Evolutionary conservation across 2,329 filamentous ascomycete genomes (phyloP).

Genomic region (Niveomyces coronatus): DNA sequence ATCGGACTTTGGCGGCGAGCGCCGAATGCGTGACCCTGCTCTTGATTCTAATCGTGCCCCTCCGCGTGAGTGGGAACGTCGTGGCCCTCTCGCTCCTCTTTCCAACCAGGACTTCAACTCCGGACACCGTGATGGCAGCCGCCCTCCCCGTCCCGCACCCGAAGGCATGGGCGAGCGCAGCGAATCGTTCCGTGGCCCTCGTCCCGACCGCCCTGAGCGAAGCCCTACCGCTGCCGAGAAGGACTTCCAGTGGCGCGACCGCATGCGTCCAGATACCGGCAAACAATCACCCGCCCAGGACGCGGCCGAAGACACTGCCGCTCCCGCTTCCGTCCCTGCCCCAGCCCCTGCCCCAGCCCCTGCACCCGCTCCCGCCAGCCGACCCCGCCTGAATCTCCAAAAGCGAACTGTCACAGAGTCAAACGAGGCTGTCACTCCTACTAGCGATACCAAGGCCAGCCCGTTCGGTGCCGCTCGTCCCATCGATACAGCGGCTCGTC

Average conservation of each 20-base stretch:
- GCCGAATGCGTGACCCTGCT: constrained; percentile 54
- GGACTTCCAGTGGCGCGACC: constrained; percentile 85
- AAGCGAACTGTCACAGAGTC: constrained; percentile 86
- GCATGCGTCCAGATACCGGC: constrained; percentile 74
- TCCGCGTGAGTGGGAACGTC: constrained; percentile 82
- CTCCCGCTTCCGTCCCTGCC: constrained; percentile 45
- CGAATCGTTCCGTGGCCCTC: constrained; percentile 50
- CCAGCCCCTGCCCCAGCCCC: constrained; percentile 31
- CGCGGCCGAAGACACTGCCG: constrained; percentile 64
- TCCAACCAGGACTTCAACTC: constrained; percentile 39
- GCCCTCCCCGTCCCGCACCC: constrained; percentile 36
- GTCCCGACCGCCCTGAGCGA: constrained; percentile 59
- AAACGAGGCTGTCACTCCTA: constrained; percentile 38
- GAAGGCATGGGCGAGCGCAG: constrained; percentile 46
- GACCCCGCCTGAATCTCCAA: constrained; percentile 76
- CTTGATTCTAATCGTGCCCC: constrained; percentile 42
- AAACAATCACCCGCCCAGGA: constrained; percentile 58
- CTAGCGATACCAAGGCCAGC: constrained; percentile 72
- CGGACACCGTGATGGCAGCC: constrained; percentile 45
- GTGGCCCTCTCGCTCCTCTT: constrained; percentile 74
- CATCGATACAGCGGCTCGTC: constrained; percentile 83
- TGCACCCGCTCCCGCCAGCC: constrained; percentile 43
- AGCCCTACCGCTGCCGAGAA: constrained; percentile 79
- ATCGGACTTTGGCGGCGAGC: constrained; percentile 44
- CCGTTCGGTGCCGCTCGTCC: constrained; percentile 90